Evolutionary conservation across 805 yeast genomes (phyloP).

Genomic region (Cyberlindnera xishuangbannaensis): DNA sequence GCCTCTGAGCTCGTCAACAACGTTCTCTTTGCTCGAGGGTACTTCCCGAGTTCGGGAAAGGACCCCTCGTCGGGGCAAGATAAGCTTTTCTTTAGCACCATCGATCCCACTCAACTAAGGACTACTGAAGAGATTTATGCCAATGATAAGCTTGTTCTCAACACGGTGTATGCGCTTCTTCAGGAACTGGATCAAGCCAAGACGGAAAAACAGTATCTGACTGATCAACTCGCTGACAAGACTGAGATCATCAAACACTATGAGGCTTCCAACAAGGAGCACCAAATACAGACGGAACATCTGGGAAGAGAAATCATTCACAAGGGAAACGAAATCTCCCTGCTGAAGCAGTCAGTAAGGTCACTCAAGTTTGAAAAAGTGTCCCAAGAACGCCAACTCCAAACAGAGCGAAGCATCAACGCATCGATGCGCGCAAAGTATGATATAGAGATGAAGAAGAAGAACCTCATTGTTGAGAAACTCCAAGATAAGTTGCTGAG

Average conservation of each 20-base stretch:
- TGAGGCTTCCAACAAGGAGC: slow-evolving; percentile 7
- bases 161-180: slow-evolving; percentile 14
- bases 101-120: slow-evolving; percentile 1
- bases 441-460: slow-evolving; percentile 20
- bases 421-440: slow-evolving; percentile 13
- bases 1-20: slow-evolving; percentile 15
- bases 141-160: slow-evolving; percentile 10
- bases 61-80: too few relatives aligned
- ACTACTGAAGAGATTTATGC: slow-evolving; percentile 1
- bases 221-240: slow-evolving; percentile 10
- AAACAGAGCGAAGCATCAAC: slow-evolving; percentile 7
- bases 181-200: slow-evolving; percentile 12
- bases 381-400: slow-evolving; percentile 6
- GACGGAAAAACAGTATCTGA: slow-evolving; percentile 5
- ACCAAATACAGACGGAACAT: neutral
- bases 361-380: neutral
- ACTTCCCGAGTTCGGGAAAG: slow-evolving; percentile 2
- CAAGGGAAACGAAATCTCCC: slow-evolving; percentile 3
- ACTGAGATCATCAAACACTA: slow-evolving; percentile 10
- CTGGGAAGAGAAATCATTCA: slow-evolving; percentile 1
- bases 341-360: slow-evolving; percentile 1
- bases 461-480: slow-evolving; percentile 11
- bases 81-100: slow-evolving; percentile 5
- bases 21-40: slow-evolving; percentile 14
- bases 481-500: slow-evolving; percentile 15